Base-by-base conservation (phyloP, 73 alveolate genomes). In the Uronychia setigera region DNA sequence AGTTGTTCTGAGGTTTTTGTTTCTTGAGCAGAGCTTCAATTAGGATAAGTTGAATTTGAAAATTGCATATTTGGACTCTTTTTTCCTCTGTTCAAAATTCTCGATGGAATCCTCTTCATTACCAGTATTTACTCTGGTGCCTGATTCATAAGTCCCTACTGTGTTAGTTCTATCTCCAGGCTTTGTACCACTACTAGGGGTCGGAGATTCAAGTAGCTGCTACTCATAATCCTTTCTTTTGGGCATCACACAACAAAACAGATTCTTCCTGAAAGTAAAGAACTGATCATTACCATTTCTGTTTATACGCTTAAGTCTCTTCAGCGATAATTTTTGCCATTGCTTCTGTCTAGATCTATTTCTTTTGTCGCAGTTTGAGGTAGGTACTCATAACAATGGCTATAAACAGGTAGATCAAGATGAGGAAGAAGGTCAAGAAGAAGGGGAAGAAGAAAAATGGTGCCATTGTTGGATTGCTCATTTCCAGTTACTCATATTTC, bases 401-500 rank as follows among this genome's bases (percentile, higher is more conserved):
- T 5, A 46, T 46, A 80, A 80, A 86, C 31, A 80, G 31, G 80
- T 80, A 58, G 33, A 80, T 0, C 14, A 80, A 27, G 30, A 79
- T 86, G 58, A 19, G 32, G 75, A 0, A 79, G 76, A 85, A 85
- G 11, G 59, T 58, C 13, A 85, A 19, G 27, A 85, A 67, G 58
- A 46, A 86, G 1, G 84, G 88, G 67, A 74, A 79, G 67, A 80
- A 86, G 78, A 79, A 86, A 32, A 86, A 28, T 0, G 83, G 87
- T 28, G 95, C 86, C 0, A 86, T 32, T 0, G 33, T 33, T 32
- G 59, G 19, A 29, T 85, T 79, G 0, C 83, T 87, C 67, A 11
- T 19, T 5, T 46, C 5, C n/a, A 46, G 67, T 46, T 46, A 46
- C n/a, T 19, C 19, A 19, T 46, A 46, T 5, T 46, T 19, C 19